Evolutionary conservation across 768 basidiomycete genomes (phyloP), one percentile per base, ranked within the genome.

Genomic region (Mycena galericulata): DNA sequence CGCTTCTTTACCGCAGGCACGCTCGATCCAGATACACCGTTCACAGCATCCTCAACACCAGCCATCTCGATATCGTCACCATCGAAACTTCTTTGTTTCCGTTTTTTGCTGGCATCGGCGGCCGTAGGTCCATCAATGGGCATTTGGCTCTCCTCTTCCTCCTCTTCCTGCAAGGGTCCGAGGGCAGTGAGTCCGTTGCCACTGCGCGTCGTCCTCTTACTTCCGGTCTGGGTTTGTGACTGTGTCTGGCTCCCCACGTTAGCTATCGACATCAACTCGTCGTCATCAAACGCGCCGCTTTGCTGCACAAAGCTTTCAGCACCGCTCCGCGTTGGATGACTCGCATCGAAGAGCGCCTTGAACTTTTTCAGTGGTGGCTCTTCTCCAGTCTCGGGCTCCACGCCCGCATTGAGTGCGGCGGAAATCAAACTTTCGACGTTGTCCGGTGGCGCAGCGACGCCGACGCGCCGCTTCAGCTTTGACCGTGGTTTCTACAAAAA

Each of bases 331-430:
- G 83, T 83, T 30, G 89, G 90, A 73, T 89, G 83, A 46, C 83
- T 90, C 11, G 88, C 86, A 20, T 93, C 92, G 68, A 92, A 93
- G 14, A 93, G 80, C 0, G 88, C 87, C 71, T 88, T 90, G 81
- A 89, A 92, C 76, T 88, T 91, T 74, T 93, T 93, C 29, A 87
- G 76, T 3, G 89, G 86, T 0, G 89, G 92, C 68, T 89, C 89
- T 64, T 74, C 77, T 26, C 67, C 69, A 20, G 74, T 65, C 18
- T 65, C 68, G 30, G 74, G 65, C 11, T 41, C 65, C 27, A 45
- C n/a, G 15, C 69, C 60, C 5, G 78, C 75, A 43, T 55, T 40
- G 14, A 65, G 54, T 7, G 59, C 34, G 41, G 62, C 54, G 6
- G 68, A 60, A 20, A 55, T 60, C 38, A 40, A 34, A 18, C 77